Evolutionary conservation across 1,284 basidiomycete genomes (phyloP), one percentile per base, ranked within the genome.

Genomic region (Heliocybe sulcata): DNA sequence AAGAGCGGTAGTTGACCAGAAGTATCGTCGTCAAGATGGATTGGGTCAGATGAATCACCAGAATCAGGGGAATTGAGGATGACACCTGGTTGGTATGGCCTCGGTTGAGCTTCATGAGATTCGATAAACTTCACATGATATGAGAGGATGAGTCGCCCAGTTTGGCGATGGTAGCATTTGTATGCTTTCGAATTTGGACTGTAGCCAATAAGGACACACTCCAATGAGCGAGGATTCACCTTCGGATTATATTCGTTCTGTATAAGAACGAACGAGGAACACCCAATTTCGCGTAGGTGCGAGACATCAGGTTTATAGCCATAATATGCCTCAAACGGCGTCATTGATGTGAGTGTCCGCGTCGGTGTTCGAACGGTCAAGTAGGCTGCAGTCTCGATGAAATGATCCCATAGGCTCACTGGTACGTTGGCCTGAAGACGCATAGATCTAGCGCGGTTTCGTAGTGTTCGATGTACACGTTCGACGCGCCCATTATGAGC

Each of bases 181-280:
- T 72, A 72, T 0, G 69, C 59, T 57, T 72, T 72, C 0, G 68
- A 67, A 16, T 64, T 56, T 0, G 54, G 33, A 1, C 59, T 61
- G 47, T 74, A 73, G 0, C 70, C 69, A n/a, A 72, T 64, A 1
- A 74, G 65, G 1, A 68, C 56, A 33, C 68, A 69, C 51, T 69
- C 65, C 3, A 65, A 27, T 0, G 67, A 70, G 0, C 63, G 59
- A 0, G 60, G 62, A 23, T 59, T 63, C 22, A 71, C 58, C 53
- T 72, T 73, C 0, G 69, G 52, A 56, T 69, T 56, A 63, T 58
- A 49, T 53, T 51, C 12, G 1, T 57, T 59, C 16, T 56, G 50
- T 12, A 58, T 57, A 3, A 62, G 61, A 0, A 61, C 54, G 20
- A 63, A 65, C 0, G 61, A 60, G 0, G 47, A 25, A 22, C 59